Base-by-base conservation (phyloP, 2,329 filamentous ascomycete species). In the Phaeosphaeria sp. region DNA sequence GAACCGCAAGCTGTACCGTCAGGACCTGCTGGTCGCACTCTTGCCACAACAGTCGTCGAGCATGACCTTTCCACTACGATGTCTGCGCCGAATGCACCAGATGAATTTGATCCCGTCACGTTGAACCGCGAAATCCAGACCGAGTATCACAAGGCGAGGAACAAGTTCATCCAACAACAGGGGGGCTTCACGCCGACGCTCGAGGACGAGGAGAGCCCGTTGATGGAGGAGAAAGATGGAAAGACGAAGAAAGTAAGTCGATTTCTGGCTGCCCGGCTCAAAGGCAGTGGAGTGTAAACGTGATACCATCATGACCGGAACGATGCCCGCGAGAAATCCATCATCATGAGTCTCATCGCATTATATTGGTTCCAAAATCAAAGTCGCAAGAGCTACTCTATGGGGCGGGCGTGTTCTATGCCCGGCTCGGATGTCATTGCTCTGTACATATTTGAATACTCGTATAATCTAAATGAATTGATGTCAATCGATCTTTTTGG, bases 141-240 rank as follows among this genome's bases (percentile, higher is more conserved):
- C 39, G 91, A 96, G 72, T 96, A 96, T 76, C 90, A 96, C 74
- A 88, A 87, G 46, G 83, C 91, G 75, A 89, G 94, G 20, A 96
- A 93, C 73, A 87, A 86, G 69, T 89, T 96, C 77, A 93, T 97
- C 53, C 87, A 92, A 65, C 85, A 88, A 66, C 87, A 95, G 67
- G 93, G 93, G 51, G 93, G 93, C 2, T 96, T 97, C 75, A 79
- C 90, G 67, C 67, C 74, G 2, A 85, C 87, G 56, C 86, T 92
- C 66, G 87, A 90, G 58, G 88, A 92, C 58, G 83, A 86, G 52
- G 85, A 83, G 46, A 80, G 85, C 18, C 84, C 90, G 52, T 86
- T 90, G 1, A 81, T 93, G 46, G 88, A 89, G 53, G 87, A 93
- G 67, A 83, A 85, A 23, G 87, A 87, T 46, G 85, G 84, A 1